These are phyloP conservation scores for Yarrowia porcina DNA, from an alignment of 805 yeast species.

Conservation along the genomic window DNA sequence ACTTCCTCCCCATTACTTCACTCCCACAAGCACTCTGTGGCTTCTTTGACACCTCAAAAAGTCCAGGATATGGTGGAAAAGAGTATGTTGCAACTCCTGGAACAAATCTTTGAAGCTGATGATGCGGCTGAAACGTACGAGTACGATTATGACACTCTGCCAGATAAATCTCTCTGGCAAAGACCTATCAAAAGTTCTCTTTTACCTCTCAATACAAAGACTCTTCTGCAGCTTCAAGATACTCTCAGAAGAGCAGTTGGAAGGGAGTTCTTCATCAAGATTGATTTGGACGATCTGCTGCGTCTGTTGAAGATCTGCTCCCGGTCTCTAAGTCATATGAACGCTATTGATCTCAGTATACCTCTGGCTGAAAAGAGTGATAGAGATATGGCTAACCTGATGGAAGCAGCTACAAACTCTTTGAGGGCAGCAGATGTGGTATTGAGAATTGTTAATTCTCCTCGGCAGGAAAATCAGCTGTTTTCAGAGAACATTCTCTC, in stretches of 20 bases:
- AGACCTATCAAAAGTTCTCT: not conserved
- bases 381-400: not conserved
- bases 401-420: slow-evolving; percentile 15
- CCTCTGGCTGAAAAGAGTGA: not conserved
- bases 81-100: not conserved
- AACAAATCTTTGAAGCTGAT: not conserved
- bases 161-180: not conserved
- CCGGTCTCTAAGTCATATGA: not conserved
- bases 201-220: not conserved
- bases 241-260: not conserved
- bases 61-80: slow-evolving; percentile 12
- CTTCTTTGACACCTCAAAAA: not conserved
- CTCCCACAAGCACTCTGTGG: slow-evolving; percentile 10
- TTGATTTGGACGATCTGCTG: slow-evolving; percentile 1
- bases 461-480: slow-evolving; percentile 8
- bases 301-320: not conserved
- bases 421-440: not conserved
- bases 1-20: no score
- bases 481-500: not conserved
- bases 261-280: not conserved
- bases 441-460: not conserved
- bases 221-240: not conserved
- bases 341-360: not conserved
- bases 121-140: slow-evolving; percentile 4
- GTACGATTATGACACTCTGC: slow-evolving; percentile 6